Conservation (phyloP, 2,329 filamentous ascomycete genomes). For the Alternaria metachromatica region DNA sequence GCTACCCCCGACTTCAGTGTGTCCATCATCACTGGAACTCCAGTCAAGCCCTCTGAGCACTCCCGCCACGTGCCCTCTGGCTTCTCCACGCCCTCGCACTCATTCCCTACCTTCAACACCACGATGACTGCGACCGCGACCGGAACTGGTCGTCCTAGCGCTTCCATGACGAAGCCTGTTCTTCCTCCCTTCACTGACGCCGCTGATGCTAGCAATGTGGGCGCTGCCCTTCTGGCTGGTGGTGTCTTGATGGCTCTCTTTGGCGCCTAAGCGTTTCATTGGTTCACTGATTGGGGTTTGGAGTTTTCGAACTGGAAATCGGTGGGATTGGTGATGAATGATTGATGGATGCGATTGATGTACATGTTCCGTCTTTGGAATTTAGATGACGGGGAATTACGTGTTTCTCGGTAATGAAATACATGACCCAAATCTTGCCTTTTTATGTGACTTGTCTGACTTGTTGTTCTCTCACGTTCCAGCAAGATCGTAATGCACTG, state of each 20-base stretch:
- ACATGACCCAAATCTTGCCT: neutral
- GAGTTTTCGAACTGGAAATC: neutral
- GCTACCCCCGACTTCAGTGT: neutral
- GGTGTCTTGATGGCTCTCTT: conserved; percentile 9
- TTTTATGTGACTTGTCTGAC: neutral
- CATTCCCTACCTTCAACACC: neutral
- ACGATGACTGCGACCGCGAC: neutral
- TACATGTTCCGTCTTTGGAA: neutral
- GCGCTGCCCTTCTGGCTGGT: conserved; percentile 1
- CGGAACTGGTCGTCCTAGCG: neutral
- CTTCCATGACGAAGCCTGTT: neutral
- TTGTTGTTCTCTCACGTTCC: neutral
- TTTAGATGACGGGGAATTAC: neutral
- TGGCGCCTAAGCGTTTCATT: neutral
- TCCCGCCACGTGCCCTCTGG: neutral
- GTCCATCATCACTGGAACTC: neutral
- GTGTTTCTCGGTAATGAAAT: neutral
- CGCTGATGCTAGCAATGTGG: conserved; percentile 5
- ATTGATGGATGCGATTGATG: neutral
- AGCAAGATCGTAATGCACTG: neutral
- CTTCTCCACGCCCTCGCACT: neutral
- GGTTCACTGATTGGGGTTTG: neutral
- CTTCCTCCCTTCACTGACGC: conserved; percentile 9
- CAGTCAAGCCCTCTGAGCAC: neutral
- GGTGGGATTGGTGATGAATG: neutral